Evolutionary conservation across 345 rosid species (phyloP).

Genomic region (Populus simonii): DNA sequence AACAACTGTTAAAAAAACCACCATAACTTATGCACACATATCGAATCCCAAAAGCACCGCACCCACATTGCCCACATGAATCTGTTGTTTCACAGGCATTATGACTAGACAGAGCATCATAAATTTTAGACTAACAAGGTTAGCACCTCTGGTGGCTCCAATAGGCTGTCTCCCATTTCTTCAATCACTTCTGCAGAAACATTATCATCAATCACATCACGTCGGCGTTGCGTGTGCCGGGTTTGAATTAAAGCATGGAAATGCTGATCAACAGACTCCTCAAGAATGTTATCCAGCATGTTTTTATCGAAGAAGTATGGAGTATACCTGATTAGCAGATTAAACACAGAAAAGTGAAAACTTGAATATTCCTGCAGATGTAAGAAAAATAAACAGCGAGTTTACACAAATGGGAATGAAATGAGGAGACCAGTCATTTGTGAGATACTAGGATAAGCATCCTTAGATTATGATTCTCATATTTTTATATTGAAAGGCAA

Average conservation of each 20-base stretch:
- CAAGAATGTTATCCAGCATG: conserved; percentile 91
- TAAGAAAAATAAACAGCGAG: not conserved
- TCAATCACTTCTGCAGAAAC: conserved; percentile 74
- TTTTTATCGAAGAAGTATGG: conserved; percentile 93
- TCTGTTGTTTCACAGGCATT: not conserved
- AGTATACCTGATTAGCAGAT: conserved; percentile 64
- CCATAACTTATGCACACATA: not conserved
- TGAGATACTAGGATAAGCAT: not conserved
- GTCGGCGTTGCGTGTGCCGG: conserved; percentile 78
- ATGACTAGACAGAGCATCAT: not conserved
- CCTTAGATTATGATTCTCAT: not conserved
- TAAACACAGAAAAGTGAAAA: not conserved
- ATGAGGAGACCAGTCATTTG: not conserved
- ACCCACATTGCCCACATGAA: conserved; percentile 1
- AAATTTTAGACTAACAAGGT: not conserved
- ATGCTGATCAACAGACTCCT: conserved; percentile 94
- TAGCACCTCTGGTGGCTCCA: conserved; percentile 92
- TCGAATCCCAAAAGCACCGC: not conserved
- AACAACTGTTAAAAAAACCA: not conserved
- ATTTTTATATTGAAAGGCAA: not conserved
- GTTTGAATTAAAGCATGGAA: conserved; percentile 80
- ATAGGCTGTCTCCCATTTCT: conserved; percentile 78
- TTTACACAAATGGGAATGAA: conserved; percentile 4
- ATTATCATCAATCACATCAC: conserved; percentile 78
- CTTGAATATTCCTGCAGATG: not conserved